A percentile compares a stretch with the other conserved stretches of the same genome.
These are phyloP conservation scores for Hymenoscyphus scutula DNA, from an alignment of 2,329 filamentous ascomycete species.

Conservation along the genomic window DNA sequence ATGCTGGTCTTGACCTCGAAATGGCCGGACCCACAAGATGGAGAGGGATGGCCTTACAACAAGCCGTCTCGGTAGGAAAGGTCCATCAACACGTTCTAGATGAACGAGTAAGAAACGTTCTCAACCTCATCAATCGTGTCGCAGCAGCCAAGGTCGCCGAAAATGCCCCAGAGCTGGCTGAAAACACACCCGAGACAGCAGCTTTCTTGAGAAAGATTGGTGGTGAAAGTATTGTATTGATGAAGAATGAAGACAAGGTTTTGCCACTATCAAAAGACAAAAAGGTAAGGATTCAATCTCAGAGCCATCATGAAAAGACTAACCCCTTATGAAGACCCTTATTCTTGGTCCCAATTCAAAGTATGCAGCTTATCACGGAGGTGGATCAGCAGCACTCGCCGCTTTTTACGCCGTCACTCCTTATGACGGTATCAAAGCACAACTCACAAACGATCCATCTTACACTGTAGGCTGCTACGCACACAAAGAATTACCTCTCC, in stretches of 20 bases:
- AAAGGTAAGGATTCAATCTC: conserved; percentile 41
- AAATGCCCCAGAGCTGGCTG: conserved; percentile 30
- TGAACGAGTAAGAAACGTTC: conserved; percentile 30
- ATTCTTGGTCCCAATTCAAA: conserved; percentile 59
- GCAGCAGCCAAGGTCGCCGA: conserved; percentile 36
- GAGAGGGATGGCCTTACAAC: conserved; percentile 29
- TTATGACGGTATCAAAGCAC: conserved; percentile 64
- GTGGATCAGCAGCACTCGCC: conserved; percentile 36
- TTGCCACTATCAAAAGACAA: conserved; percentile 59
- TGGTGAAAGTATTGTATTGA: conserved; percentile 59
- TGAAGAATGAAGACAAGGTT: conserved; percentile 59
- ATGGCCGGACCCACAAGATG: conserved; percentile 52
- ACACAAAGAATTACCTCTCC: conserved; percentile 60
- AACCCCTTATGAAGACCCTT: conserved; percentile 41
- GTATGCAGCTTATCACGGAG: conserved; percentile 46
- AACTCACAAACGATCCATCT: conserved; percentile 43
- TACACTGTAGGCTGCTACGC: conserved; percentile 63
- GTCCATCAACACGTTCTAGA: conserved; percentile 29
- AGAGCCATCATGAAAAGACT: background rate
- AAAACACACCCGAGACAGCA: conserved; percentile 36
- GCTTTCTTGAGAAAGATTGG: conserved; percentile 54
- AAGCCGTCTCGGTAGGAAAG: conserved; percentile 28
- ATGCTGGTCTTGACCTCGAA: conserved; percentile 56
- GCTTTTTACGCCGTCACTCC: conserved; percentile 59
- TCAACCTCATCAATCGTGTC: conserved; percentile 35